Base-by-base conservation (phyloP, 305 asterid genomes). In the Fraxinus angustifolia region DNA sequence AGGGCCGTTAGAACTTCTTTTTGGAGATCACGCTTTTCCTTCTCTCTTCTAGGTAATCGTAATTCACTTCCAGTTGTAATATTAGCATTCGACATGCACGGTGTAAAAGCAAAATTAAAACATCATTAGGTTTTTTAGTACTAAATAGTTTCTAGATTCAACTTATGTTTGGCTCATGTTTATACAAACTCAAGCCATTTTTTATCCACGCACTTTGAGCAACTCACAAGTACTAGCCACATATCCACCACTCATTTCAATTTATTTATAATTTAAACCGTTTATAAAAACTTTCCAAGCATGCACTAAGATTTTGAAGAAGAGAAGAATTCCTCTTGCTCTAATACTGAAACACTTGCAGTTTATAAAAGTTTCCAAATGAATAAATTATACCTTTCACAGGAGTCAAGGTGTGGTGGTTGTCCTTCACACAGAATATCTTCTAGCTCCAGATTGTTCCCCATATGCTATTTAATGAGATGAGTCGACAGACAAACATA, bases 1-100 rank as follows among this genome's bases (percentile, higher is more conserved):
- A 93, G 83, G 21, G 97, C 77, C 68, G 78, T 85, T 76, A 94
- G 78, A 84, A 89, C 83, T 83, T 93, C 97, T 81, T 84, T 89
- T 73, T 83, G 82, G 31, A 82, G 81, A 34, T 89, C 88, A 73
- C 81, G 35, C 80, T 36, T 88, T 76, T 84, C 85, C 35, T 48
- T 85, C 84, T 76, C 82, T 71, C 83, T 35, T 78, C 21, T 79
- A 77, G 90, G 80, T 83, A 79, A 71, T 26, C 40, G 78, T 65
- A 30, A 53, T 58, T 62, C 83, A 76, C 83, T 86, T 82, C 81
- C 81, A 34, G 85, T 80, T 40, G 65, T 76, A 75, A 56, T 78
- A 78, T 75, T 84, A 67, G 71, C 72, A 45, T 85, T 86, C 62
- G 82, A 81, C 65, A 91, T 90, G 88, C 88, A 82, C 45, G 56